These are phyloP conservation scores for Auxenochlorella protothecoides DNA, from an alignment of 139 green algal genomes.

Conservation along the genomic window DNA sequence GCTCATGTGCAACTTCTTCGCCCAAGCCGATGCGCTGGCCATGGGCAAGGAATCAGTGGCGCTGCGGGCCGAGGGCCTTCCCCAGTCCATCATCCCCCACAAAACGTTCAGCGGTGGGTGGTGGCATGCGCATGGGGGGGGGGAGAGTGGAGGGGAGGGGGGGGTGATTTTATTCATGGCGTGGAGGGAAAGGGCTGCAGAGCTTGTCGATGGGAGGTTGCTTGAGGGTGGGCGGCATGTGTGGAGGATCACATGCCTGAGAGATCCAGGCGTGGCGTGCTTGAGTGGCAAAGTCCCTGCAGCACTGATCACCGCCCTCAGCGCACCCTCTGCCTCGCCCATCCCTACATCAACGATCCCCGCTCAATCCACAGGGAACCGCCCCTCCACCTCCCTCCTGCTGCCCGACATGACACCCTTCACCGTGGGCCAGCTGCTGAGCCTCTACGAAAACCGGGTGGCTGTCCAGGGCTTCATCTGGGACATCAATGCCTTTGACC, in stretches of 20 bases:
- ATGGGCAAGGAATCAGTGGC: slow-evolving; percentile 82
- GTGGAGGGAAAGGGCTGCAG: too few relatives aligned
- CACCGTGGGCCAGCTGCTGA: slow-evolving; percentile 89
- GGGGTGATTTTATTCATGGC: background rate
- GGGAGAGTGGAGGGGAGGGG: background rate
- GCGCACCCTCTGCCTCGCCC: background rate
- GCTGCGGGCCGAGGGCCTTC: slow-evolving; percentile 69
- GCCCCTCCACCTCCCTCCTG: slow-evolving; percentile 83
- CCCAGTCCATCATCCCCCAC: slow-evolving; percentile 88
- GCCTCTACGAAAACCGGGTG: slow-evolving; percentile 93
- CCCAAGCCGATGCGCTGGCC: slow-evolving; percentile 84
- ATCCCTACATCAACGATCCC: background rate
- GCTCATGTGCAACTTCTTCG: slow-evolving; percentile 99
- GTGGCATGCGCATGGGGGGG: background rate
- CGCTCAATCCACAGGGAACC: slow-evolving; percentile 52
- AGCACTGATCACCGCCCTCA: too few relatives aligned
- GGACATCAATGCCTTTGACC: slow-evolving; percentile 96
- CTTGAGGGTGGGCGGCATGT: too few relatives aligned
- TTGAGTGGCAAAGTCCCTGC: too few relatives aligned
- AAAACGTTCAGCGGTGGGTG: slow-evolving; percentile 53
- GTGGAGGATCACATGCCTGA: too few relatives aligned
- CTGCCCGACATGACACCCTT: slow-evolving; percentile 84
- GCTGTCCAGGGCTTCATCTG: slow-evolving; percentile 94
- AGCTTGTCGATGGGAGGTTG: too few relatives aligned
- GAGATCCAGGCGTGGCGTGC: too few relatives aligned